Base-by-base conservation (phyloP, 768 basidiomycete genomes). In the Lactifluus pinguis region DNA sequence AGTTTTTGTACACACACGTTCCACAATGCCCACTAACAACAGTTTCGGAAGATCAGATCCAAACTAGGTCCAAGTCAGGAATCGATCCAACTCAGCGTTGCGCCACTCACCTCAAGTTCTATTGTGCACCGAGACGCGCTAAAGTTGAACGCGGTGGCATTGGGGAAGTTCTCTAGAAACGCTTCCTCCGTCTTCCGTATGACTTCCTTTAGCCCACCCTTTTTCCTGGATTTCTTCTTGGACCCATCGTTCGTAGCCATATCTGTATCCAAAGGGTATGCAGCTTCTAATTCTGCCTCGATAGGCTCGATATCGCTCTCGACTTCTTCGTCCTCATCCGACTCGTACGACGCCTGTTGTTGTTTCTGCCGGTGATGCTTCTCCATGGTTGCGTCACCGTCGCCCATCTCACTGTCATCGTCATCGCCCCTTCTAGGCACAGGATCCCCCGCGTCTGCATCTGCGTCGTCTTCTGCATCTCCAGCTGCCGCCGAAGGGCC, bases 21-120 rank as follows among this genome's bases (percentile, higher is more conserved):
- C 97, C 59, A 98, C 80, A 63, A 99, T 84, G 50, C 94, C 95
- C 51, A 98, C 92, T 47, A 99, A 80, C 21, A 99, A 78, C 38
- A 99, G 79, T 73, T 98, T 98, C 11, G 94, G 94, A 71, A 93
- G 86, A 67, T 90, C 84, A 48, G 88, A 82, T 11, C 81, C 77
- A 76, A 98, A 95, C 93, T 98, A 62, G n/a, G 53, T 41, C 36
- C 36, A n/a, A 41, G 7, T 53, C 4, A 19, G 29, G 25, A 10
- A 19, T 57, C 52, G 48, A 3, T 44, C 36, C 59, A 4, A 48
- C 47, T 14, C 53, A 48, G 32, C 34, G 47, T 10, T 39, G 51
- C 30, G 17, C 56, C 38, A 36, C 86, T 67, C 69, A 94, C 95
- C 78, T 93, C 85, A 15, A 99, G 80, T 60, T 86, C 82, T 70